Percentiles rank a stretch among this genome's conserved stretches.
Conservation (phyloP, 116 monocot genomes). For the Posidonia oceanica region DNA sequence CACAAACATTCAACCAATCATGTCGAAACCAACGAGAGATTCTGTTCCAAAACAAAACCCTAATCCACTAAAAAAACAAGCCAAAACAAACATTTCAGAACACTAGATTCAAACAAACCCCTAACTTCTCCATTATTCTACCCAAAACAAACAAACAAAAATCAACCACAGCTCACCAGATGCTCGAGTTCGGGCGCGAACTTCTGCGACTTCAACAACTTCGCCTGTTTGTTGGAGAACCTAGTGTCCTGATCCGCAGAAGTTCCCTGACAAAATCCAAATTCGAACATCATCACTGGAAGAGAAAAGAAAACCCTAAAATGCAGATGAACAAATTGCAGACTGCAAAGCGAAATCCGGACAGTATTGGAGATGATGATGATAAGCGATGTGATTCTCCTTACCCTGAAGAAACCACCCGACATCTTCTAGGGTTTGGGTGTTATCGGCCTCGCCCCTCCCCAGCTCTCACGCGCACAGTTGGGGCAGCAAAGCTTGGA, state of each 20-base stretch:
- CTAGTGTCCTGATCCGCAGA: slow-evolving; percentile 97
- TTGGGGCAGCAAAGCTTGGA: not conserved
- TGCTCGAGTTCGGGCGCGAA: slow-evolving; percentile 89
- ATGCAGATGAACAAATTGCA: not conserved
- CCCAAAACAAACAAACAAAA: not conserved
- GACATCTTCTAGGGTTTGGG: slow-evolving; percentile 33
- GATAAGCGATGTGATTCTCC: not conserved
- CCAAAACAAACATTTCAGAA: not conserved
- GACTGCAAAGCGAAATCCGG: not conserved
- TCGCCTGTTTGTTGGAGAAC: slow-evolving; percentile 99
- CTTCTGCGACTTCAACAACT: slow-evolving; percentile 92
- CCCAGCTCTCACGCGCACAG: too few species aligned
- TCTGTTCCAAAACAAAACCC: not conserved
- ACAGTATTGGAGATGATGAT: not conserved
- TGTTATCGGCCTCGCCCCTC: not conserved
- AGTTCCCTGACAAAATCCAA: slow-evolving; percentile 48
- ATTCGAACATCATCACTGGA: not conserved
- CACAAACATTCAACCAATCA: slow-evolving; percentile 1
- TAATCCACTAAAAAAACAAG: not conserved
- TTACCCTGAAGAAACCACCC: slow-evolving; percentile 86
- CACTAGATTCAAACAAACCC: too few species aligned
- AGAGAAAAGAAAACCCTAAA: not conserved
- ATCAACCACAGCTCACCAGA: slow-evolving; percentile 24
- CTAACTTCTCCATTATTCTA: too few species aligned
- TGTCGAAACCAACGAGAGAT: not conserved